Conservation (phyloP, 805 yeast species). For the Wickerhamiella allomyrinae region DNA sequence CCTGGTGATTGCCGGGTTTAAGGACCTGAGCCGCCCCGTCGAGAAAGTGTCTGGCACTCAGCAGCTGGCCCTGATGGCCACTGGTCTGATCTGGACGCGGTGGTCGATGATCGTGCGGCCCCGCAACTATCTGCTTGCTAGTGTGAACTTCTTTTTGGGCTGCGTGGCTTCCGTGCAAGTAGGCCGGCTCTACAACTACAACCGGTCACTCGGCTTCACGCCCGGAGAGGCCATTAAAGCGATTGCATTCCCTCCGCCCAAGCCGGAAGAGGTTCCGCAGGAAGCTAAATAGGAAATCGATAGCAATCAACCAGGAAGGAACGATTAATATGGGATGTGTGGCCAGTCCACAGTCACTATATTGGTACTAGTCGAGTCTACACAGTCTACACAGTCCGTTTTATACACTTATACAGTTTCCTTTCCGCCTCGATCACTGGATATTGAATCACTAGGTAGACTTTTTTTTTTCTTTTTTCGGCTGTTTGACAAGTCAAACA, state of each 20-base stretch:
- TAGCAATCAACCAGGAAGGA: too few relatives aligned
- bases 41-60: conserved; percentile 84
- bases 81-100: conserved; percentile 95
- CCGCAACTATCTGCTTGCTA: conserved; percentile 70
- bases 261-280: neutral
- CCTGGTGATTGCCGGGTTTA: conserved; percentile 80
- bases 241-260: conserved; percentile 27
- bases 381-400: too few relatives aligned
- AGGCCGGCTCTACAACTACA: conserved; percentile 52
- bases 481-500: too few relatives aligned
- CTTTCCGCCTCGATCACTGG: too few relatives aligned
- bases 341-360: too few relatives aligned
- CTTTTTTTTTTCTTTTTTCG: too few relatives aligned
- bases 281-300: neutral
- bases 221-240: conserved; percentile 42
- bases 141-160: conserved; percentile 88
- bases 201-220: conserved; percentile 50
- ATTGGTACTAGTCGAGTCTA: too few relatives aligned
- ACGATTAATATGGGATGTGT: too few relatives aligned
- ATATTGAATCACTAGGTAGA: too few relatives aligned
- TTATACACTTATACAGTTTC: too few relatives aligned
- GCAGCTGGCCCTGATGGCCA: conserved; percentile 70
- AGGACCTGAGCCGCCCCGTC: conserved; percentile 79
- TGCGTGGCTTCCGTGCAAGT: conserved; percentile 80
- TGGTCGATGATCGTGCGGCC: conserved; percentile 94